A percentile compares a stretch with the other conserved stretches of the same genome.
phyloP scores from a whole-genome alignment of 495 filamentous ascomycete species.

The Penicillium ochrochloron region DNA sequence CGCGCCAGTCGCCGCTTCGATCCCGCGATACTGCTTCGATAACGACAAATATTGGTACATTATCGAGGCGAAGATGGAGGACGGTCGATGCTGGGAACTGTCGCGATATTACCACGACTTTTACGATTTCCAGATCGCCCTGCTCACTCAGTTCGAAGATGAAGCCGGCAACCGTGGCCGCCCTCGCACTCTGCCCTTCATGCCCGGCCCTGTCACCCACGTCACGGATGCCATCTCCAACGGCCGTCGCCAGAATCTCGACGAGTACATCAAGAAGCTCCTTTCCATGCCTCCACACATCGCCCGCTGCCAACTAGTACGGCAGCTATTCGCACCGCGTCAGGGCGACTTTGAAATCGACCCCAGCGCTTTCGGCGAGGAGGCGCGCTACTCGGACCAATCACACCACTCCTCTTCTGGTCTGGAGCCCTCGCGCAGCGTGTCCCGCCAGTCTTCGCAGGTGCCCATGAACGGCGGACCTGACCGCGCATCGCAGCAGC shows the following conservation, averaged over 20 bases:
- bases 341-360: slow-evolving; percentile 94
- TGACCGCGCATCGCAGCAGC: slow-evolving; percentile 63
- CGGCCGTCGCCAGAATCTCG: slow-evolving; percentile 85
- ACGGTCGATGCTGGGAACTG: slow-evolving; percentile 89
- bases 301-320: slow-evolving; percentile 77
- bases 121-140: slow-evolving; percentile 96
- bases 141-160: slow-evolving; percentile 89
- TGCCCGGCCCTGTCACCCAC: slow-evolving; percentile 97
- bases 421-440: slow-evolving; percentile 53
- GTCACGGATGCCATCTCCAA: slow-evolving; percentile 97
- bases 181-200: slow-evolving; percentile 88
- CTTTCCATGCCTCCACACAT: slow-evolving; percentile 84
- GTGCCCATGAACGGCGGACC: slow-evolving; percentile 66
- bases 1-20: slow-evolving; percentile 75
- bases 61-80: slow-evolving; percentile 88
- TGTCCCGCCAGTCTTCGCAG: slow-evolving; percentile 76
- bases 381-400: slow-evolving; percentile 69
- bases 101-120: slow-evolving; percentile 97
- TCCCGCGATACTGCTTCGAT: slow-evolving; percentile 93
- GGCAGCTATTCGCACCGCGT: slow-evolving; percentile 86
- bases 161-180: slow-evolving; percentile 84
- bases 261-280: slow-evolving; percentile 93
- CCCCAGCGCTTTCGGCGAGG: slow-evolving; percentile 64
- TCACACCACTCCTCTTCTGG: slow-evolving; percentile 76
- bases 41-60: slow-evolving; percentile 99